Conservation (phyloP, 371 early-diverging fungal genomes). For the Syncephalastrum sp. region DNA sequence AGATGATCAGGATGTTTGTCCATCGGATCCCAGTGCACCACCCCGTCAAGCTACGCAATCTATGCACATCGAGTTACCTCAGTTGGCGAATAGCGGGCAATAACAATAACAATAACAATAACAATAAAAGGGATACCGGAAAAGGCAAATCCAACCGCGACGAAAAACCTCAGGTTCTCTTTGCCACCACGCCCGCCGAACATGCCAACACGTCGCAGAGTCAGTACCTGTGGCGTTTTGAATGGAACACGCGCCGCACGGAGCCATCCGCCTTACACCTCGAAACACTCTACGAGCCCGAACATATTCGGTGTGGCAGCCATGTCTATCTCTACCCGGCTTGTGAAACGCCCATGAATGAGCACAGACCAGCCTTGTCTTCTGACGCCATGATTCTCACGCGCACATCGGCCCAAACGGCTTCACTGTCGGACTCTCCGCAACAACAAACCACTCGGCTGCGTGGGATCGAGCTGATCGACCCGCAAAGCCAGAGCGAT, state of each 20-base stretch:
- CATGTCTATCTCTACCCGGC: constrained; percentile 32
- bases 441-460: constrained; percentile 5
- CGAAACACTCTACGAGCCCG: constrained; percentile 11
- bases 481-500: constrained; percentile 3
- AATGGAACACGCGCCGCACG: constrained; percentile 2
- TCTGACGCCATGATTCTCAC: constrained; percentile 22
- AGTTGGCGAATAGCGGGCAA: constrained; percentile 26
- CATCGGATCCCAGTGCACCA: constrained; percentile 24
- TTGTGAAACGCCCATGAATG: not conserved
- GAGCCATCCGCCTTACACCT: constrained; percentile 6
- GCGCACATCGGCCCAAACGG: constrained; percentile 1
- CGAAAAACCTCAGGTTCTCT: constrained; percentile 15
- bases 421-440: not conserved
- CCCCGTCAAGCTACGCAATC: constrained; percentile 35
- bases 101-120: not conserved
- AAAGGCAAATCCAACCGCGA: constrained; percentile 4
- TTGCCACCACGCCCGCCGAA: constrained; percentile 23
- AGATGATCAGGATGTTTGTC: constrained; percentile 27
- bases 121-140: constrained; percentile 2
- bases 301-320: constrained; percentile 24
- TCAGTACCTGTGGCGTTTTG: constrained; percentile 13
- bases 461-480: constrained; percentile 16
- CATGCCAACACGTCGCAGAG: constrained; percentile 5
- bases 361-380: constrained; percentile 5
- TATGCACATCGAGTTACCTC: constrained; percentile 31